These are phyloP conservation scores for Diaporthe citri DNA, from an alignment of 2,329 filamentous ascomycete genomes.

Conservation along the genomic window DNA sequence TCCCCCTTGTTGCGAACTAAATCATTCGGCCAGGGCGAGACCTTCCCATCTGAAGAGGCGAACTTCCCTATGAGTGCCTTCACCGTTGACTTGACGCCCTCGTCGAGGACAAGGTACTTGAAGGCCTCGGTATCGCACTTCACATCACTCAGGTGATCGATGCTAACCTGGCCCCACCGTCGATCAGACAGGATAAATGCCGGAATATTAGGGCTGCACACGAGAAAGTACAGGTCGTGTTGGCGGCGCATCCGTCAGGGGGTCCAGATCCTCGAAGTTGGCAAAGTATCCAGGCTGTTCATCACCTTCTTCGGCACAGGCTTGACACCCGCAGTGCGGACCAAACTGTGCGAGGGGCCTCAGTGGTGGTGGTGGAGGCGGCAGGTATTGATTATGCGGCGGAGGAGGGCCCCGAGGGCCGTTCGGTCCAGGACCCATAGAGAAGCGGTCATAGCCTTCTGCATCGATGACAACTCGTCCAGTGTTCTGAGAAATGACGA, in stretches of 20 bases:
- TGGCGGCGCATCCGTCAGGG: conserved; percentile 52
- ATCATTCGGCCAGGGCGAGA: conserved; percentile 60
- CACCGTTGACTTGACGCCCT: conserved; percentile 61
- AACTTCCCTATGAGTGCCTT: conserved; percentile 62
- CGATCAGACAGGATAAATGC: conserved; percentile 61
- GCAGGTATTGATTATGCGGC: too few species aligned
- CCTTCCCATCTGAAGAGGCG: conserved; percentile 53
- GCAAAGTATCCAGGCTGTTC: conserved; percentile 50
- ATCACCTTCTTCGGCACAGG: conserved; percentile 47
- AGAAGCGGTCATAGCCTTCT: conserved; percentile 55
- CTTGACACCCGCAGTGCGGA: conserved; percentile 57
- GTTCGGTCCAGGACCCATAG: conserved; percentile 45
- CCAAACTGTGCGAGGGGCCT: conserved; percentile 57
- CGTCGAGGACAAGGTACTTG: conserved; percentile 63
- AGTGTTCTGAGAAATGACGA: conserved; percentile 46
- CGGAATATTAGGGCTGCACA: conserved; percentile 58
- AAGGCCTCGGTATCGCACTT: conserved; percentile 61
- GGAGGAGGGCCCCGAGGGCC: neutral
- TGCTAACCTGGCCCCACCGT: conserved; percentile 58
- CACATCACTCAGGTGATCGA: conserved; percentile 55
- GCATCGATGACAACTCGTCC: conserved; percentile 59
- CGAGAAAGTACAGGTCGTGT: conserved; percentile 58
- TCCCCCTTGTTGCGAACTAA: conserved; percentile 65
- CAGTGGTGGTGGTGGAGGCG: conserved; percentile 26
- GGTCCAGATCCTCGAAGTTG: conserved; percentile 57